A percentile compares a stretch with the other conserved stretches of the same genome.
phyloP scores from a whole-genome alignment of 805 yeast genomes.

The Saccharomyces mikatae region DNA sequence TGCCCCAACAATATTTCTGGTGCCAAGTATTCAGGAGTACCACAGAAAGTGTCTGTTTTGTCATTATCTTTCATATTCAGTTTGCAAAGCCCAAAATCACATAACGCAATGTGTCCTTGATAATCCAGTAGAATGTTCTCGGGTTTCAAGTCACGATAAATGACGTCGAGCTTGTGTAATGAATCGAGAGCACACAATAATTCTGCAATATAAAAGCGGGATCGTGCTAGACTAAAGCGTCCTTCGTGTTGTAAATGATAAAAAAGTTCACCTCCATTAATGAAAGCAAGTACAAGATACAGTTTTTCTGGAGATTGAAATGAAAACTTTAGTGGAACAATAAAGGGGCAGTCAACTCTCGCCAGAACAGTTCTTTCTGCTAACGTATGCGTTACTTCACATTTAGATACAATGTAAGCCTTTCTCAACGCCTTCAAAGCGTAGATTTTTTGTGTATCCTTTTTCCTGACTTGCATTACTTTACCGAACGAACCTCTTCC shows the following conservation, averaged over 20 bases:
- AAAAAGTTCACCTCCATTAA: constrained; percentile 93
- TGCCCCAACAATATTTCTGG: constrained; percentile 85
- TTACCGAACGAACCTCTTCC: constrained; percentile 97
- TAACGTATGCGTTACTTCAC: constrained; percentile 89
- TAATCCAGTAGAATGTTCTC: constrained; percentile 88
- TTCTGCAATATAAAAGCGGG: constrained; percentile 90
- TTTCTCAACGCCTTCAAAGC: constrained; percentile 89
- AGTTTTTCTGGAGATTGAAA: constrained; percentile 89
- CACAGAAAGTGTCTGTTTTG: constrained; percentile 86
- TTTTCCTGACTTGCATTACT: constrained; percentile 95
- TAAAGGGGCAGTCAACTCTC: constrained; percentile 84
- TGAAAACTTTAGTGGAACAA: constrained; percentile 88
- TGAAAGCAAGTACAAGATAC: constrained; percentile 80
- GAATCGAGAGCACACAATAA: constrained; percentile 85
- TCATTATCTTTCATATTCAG: constrained; percentile 85
- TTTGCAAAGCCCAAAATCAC: constrained; percentile 94
- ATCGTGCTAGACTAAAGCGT: constrained; percentile 73
- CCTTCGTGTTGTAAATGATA: constrained; percentile 88
- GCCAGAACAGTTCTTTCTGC: constrained; percentile 94
- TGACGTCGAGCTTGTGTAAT: constrained; percentile 80
- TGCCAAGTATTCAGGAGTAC: constrained; percentile 93
- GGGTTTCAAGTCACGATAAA: constrained; percentile 90
- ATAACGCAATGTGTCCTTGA: constrained; percentile 92
- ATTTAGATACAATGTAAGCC: constrained; percentile 83
- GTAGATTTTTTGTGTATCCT: constrained; percentile 86